Base-by-base conservation (phyloP, 495 filamentous ascomycete genomes). In the Cercophora newfieldiana region DNA sequence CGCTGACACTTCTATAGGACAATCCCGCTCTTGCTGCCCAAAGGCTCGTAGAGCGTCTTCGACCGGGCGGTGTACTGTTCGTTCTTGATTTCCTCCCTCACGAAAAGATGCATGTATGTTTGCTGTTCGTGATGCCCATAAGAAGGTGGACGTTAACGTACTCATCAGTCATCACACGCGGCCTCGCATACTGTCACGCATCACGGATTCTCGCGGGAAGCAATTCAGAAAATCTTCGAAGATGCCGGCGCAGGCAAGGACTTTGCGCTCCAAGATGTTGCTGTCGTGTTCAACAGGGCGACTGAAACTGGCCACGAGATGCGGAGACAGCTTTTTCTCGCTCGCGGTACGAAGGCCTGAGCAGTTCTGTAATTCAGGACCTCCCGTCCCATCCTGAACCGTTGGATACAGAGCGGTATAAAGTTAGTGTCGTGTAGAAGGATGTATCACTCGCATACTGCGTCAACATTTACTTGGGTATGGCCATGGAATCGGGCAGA, bases 51-150 rank as follows among this genome's bases (percentile, higher is more conserved):
- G 77, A 84, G 70, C 81, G 89, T 10, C 71, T 94, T 49, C 85
- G 82, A 64, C 79, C 83, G 0, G 87, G 86, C 25, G 90, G 89
- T 28, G 85, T 87, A 2, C 77, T 88, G 48, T 61, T 90, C n/a
- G 82, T 92, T 63, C 76, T 88, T 37, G 90, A 93, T 65, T 84
- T 92, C 54, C 63, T 91, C 7, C 74, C 78, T 2, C 79, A 83
- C 65, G 79, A 74, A 0, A 72, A 80, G 16, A 68, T 77, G 10
- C 59, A 70, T 63, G 55, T 71, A 24, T 68, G 64, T 59, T 2
- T 2, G 12, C 37, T 16, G n/a, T n/a, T n/a, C n/a, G n/a, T 14
- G 10, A 44, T 44, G 37, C 37, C 37, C 18, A 4, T 16, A 21
- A 18, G 25, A n/a, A n/a, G n/a, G 25, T 33, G 19, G 33, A 37